Conservation (phyloP, 495 filamentous ascomycete species). For the Polyplosphaeria fusca region DNA sequence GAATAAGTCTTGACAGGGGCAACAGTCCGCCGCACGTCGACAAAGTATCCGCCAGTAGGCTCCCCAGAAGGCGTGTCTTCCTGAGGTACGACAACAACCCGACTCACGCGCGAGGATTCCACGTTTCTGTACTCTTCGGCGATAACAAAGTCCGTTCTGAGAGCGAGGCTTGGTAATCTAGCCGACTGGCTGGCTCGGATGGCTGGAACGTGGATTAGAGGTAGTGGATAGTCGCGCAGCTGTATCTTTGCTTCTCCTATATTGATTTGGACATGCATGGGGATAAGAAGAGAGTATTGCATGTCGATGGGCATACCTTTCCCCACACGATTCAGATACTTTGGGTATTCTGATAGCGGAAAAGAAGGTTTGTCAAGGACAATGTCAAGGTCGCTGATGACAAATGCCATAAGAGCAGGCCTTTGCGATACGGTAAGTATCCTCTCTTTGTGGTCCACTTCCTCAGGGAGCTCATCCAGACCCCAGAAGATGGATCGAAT, state of each 20-base stretch:
- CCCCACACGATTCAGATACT: slow-evolving; percentile 80
- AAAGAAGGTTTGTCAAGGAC: slow-evolving; percentile 92
- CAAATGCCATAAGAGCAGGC: slow-evolving; percentile 73
- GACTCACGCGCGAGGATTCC: slow-evolving; percentile 73
- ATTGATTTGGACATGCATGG: slow-evolving; percentile 82
- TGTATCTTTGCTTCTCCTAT: slow-evolving; percentile 87
- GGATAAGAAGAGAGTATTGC: slow-evolving; percentile 82
- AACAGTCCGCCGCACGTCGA: slow-evolving; percentile 87
- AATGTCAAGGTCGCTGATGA: slow-evolving; percentile 82
- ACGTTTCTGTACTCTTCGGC: slow-evolving; percentile 84
- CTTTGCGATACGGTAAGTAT: slow-evolving; percentile 85
- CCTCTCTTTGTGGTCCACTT: slow-evolving; percentile 75
- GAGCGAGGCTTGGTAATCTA: slow-evolving; percentile 73
- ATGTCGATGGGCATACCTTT: slow-evolving; percentile 94
- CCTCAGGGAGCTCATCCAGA: slow-evolving; percentile 73
- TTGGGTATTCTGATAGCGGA: slow-evolving; percentile 70
- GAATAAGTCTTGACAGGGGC: slow-evolving; percentile 97
- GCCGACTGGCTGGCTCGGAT: slow-evolving; percentile 75
- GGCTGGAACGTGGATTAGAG: slow-evolving; percentile 84
- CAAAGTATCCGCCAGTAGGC: slow-evolving; percentile 61
- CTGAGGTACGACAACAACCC: slow-evolving; percentile 81
- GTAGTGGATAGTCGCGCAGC: slow-evolving; percentile 88
- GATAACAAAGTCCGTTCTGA: slow-evolving; percentile 92
- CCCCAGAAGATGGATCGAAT: slow-evolving; percentile 80
- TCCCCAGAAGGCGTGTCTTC: slow-evolving; percentile 44